A percentile compares a stretch with the other conserved stretches of the same genome.
Evolutionary conservation across 306 rosid genomes (phyloP).

Genomic region (Arachis hypogaea): DNA sequence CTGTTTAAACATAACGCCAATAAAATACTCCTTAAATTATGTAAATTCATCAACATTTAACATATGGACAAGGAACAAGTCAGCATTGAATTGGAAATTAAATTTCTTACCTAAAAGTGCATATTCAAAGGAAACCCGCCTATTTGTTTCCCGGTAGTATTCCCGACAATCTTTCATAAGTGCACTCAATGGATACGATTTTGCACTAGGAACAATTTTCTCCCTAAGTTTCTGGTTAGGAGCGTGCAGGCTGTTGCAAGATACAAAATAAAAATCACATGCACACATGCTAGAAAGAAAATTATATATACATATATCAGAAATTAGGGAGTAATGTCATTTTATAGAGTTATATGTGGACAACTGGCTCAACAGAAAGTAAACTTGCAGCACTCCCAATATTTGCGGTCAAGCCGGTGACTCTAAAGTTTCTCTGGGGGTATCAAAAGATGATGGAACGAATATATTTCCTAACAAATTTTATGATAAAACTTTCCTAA

Average conservation of each 20-base stretch:
- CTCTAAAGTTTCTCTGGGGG: not conserved
- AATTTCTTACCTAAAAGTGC: conserved; percentile 84
- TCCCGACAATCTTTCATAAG: conserved; percentile 85
- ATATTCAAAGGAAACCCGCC: conserved; percentile 91
- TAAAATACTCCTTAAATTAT: conserved; percentile 23
- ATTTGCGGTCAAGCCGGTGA: not conserved
- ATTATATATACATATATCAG: not conserved
- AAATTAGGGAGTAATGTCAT: not conserved
- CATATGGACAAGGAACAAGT: not conserved
- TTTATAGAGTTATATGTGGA: conserved; percentile 7
- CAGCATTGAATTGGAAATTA: conserved; percentile 8
- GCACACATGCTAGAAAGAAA: conserved; percentile 28
- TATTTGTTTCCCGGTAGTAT: conserved; percentile 70
- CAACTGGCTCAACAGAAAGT: conserved; percentile 21
- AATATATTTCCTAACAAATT: not conserved
- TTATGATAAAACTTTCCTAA: conserved; percentile 1
- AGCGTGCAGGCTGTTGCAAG: conserved; percentile 81
- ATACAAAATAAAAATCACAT: conserved; percentile 30
- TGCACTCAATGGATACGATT: conserved; percentile 87
- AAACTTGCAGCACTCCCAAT: not conserved
- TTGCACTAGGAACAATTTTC: conserved; percentile 92
- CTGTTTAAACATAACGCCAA: conserved; percentile 55
- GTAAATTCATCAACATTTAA: conserved; percentile 32
- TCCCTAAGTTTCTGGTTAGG: conserved; percentile 97
- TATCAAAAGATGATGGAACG: not conserved